A percentile compares a stretch with the other conserved stretches of the same genome.
phyloP scores from a whole-genome alignment of 2,329 filamentous ascomycete genomes.

The Xylariaceae sp. region DNA sequence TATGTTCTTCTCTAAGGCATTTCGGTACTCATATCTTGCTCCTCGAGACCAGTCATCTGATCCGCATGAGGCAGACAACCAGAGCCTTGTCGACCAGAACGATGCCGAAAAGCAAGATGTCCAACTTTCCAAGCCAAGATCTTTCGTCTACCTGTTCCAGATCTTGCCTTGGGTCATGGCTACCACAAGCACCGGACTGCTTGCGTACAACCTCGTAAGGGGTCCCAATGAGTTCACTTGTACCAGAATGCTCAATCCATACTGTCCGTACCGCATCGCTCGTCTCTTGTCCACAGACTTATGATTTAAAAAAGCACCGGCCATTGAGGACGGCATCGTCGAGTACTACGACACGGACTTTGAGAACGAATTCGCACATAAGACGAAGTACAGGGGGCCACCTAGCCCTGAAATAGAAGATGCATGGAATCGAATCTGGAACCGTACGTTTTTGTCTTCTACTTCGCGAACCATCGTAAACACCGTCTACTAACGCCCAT shows the following conservation, averaged over 20 bases:
- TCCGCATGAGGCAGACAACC: neutral
- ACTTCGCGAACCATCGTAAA: neutral
- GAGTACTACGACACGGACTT: constrained; percentile 10
- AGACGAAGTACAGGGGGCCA: constrained; percentile 4
- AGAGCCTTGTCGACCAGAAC: neutral
- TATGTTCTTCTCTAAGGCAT: too few species aligned
- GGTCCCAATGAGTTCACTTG: constrained; percentile 2
- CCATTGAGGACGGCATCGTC: constrained; percentile 4
- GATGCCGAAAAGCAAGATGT: neutral
- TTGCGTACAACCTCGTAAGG: neutral
- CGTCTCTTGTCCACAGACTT: neutral
- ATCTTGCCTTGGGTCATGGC: neutral
- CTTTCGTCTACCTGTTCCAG: neutral
- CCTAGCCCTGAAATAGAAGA: neutral
- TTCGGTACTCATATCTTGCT: too few species aligned
- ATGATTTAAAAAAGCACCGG: constrained; percentile 2
- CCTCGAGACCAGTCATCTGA: too few species aligned
- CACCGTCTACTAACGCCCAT: neutral
- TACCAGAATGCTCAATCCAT: constrained; percentile 1
- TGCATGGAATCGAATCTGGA: constrained; percentile 4
- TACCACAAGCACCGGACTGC: neutral
- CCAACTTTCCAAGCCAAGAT: neutral
- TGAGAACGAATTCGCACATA: constrained; percentile 7
- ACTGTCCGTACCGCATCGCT: neutral
- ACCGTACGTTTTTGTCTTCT: neutral